These are phyloP conservation scores for Dioscorea alata DNA, from an alignment of 106 monocot genomes.

Conservation along the genomic window DNA sequence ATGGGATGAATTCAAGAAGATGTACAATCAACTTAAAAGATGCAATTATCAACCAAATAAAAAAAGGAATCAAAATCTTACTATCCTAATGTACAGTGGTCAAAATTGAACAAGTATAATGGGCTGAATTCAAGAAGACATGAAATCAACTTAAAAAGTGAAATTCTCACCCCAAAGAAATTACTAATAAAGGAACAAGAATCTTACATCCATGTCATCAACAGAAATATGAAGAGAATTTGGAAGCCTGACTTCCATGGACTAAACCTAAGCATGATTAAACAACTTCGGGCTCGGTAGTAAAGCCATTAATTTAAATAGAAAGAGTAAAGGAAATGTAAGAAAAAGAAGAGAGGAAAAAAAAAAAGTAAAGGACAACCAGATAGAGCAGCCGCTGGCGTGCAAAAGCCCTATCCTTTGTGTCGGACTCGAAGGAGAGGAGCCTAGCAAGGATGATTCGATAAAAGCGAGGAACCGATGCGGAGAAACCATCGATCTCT, in stretches of 20 bases:
- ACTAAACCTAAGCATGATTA: slow-evolving; percentile 64
- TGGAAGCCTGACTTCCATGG: slow-evolving; percentile 72
- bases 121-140: too few species aligned
- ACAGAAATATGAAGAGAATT: slow-evolving; percentile 63
- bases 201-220: slow-evolving; percentile 73
- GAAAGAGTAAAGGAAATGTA: too few species aligned
- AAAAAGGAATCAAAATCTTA: too few species aligned
- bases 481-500: slow-evolving; percentile 36
- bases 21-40: too few species aligned
- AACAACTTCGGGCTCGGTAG: slow-evolving; percentile 66
- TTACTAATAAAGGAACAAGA: not conserved
- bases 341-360: not conserved
- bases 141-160: too few species aligned
- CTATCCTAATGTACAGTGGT: too few species aligned
- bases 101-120: too few species aligned
- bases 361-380: slow-evolving; percentile 10
- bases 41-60: too few species aligned
- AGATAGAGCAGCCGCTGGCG: slow-evolving; percentile 62
- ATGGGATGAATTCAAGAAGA: too few species aligned
- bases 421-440: slow-evolving; percentile 52
- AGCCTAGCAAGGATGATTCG: slow-evolving; percentile 61
- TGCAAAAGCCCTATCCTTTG: slow-evolving; percentile 80
- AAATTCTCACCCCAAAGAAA: not conserved
- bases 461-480: slow-evolving; percentile 52
- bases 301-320: not conserved